Conservation (phyloP, 2,329 filamentous ascomycete species). For the Sporothrix pseudoabietina region DNA sequence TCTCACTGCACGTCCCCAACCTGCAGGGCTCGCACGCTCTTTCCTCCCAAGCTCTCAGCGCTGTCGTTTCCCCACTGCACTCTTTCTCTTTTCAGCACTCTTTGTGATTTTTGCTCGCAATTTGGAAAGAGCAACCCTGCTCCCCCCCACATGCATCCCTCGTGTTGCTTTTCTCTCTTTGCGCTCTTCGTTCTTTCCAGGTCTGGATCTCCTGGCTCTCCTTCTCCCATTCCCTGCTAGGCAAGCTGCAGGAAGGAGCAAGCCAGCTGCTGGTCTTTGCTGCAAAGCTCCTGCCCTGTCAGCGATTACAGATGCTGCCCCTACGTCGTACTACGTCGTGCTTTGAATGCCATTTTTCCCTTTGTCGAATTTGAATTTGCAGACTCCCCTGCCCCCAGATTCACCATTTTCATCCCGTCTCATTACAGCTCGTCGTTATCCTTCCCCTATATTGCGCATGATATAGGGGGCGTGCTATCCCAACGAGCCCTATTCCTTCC, state of each 20-base stretch:
- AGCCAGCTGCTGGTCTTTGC: not conserved
- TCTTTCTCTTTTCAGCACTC: not conserved
- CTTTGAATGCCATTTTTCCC: not conserved
- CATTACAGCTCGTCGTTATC: not conserved
- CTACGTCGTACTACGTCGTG: too few species aligned
- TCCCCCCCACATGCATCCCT: not conserved
- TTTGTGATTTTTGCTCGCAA: not conserved
- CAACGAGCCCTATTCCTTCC: not conserved
- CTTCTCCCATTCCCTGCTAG: not conserved
- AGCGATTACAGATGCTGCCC: constrained; percentile 6
- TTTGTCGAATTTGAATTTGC: not conserved
- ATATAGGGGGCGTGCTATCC: constrained; percentile 18
- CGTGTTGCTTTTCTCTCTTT: not conserved
- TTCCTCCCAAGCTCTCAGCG: not conserved
- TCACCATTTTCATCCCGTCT: not conserved
- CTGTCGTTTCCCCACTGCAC: not conserved
- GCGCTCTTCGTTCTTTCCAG: not conserved
- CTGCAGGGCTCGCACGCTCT: not conserved
- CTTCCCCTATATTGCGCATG: constrained; percentile 1
- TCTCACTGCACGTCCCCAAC: not conserved
- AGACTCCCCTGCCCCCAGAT: not conserved
- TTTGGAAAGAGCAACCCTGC: constrained; percentile 7
- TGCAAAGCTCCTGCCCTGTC: not conserved
- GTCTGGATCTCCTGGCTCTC: not conserved
- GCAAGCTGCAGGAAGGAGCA: constrained; percentile 13